Conservation (phyloP, 805 yeast species). For the Yarrowia sp. region DNA sequence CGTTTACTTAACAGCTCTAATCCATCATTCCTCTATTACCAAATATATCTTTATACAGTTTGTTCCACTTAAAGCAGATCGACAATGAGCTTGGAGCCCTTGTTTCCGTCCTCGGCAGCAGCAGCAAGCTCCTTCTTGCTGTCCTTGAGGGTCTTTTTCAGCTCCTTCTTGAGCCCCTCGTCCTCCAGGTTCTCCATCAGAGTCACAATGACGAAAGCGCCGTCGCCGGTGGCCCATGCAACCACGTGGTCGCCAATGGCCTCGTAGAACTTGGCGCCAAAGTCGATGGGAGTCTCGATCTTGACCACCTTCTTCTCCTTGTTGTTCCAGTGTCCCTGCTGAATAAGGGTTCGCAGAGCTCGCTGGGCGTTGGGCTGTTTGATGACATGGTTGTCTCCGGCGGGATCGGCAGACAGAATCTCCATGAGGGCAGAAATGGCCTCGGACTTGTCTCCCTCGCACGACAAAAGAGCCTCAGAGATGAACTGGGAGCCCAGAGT, state of each 20-base stretch:
- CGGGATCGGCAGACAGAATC: constrained; percentile 60
- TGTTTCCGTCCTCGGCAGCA: constrained; percentile 46
- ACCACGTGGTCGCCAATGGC: constrained; percentile 62
- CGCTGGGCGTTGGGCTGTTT: constrained; percentile 77
- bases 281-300: constrained; percentile 55
- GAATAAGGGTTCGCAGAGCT: constrained; percentile 75
- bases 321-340: constrained; percentile 83
- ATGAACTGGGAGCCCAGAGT: constrained; percentile 85
- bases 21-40: constrained; percentile 15
- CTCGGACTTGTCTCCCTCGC: constrained; percentile 51
- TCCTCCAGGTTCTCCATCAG: constrained; percentile 68
- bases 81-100: constrained; percentile 50
- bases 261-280: constrained; percentile 53
- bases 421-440: constrained; percentile 65
- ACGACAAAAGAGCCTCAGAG: constrained; percentile 72
- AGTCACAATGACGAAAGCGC: constrained; percentile 83
- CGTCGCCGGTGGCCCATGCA: constrained; percentile 73
- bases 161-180: constrained; percentile 54
- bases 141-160: constrained; percentile 61
- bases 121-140: constrained; percentile 44
- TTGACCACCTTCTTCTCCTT: constrained; percentile 61
- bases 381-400: constrained; percentile 67
- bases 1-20: too few species aligned
- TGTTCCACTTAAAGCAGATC: constrained; percentile 39
- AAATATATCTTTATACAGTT: constrained; percentile 18